phyloP scores from a whole-genome alignment of 768 basidiomycete genomes.

The Tulasnella sp. region DNA sequence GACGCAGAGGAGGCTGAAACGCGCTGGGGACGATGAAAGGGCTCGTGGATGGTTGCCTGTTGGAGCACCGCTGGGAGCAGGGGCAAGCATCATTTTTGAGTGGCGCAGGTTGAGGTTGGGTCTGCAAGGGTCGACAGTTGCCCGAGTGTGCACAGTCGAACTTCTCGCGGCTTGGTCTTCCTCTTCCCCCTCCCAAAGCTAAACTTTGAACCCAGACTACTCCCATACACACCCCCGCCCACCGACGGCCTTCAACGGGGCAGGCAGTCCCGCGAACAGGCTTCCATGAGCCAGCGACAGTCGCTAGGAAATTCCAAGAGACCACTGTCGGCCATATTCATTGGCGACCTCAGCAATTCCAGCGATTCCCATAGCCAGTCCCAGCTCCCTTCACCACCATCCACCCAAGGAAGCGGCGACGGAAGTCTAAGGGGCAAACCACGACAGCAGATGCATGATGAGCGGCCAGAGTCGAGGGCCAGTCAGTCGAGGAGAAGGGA shows the following conservation, averaged over 20 bases:
- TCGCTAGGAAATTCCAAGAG: conserved; percentile 18
- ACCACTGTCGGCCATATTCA: conserved; percentile 31
- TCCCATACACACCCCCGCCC: not conserved
- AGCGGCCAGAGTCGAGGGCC: conserved; percentile 38
- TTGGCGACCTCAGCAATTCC: conserved; percentile 25
- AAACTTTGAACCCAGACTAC: conserved; percentile 3
- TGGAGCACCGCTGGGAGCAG: not conserved
- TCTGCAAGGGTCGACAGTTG: not conserved
- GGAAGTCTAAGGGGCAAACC: conserved; percentile 44
- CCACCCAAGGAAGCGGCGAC: conserved; percentile 75
- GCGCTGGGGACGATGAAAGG: not conserved
- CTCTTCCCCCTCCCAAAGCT: not conserved
- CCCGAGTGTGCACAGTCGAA: not conserved
- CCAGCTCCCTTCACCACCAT: conserved; percentile 77
- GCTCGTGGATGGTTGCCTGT: not conserved
- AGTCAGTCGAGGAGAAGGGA: conserved; percentile 41
- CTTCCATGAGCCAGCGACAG: not conserved
- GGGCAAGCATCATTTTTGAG: not conserved
- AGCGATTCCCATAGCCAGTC: not conserved
- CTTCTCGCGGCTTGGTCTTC: not conserved
- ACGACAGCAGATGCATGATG: conserved; percentile 42
- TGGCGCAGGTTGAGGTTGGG: not conserved
- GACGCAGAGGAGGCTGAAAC: not conserved
- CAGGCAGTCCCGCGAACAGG: not conserved
- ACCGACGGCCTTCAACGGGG: conserved; percentile 1